phyloP scores from a whole-genome alignment of 2,329 filamentous ascomycete genomes.

The Colletotrichum eleusines region DNA sequence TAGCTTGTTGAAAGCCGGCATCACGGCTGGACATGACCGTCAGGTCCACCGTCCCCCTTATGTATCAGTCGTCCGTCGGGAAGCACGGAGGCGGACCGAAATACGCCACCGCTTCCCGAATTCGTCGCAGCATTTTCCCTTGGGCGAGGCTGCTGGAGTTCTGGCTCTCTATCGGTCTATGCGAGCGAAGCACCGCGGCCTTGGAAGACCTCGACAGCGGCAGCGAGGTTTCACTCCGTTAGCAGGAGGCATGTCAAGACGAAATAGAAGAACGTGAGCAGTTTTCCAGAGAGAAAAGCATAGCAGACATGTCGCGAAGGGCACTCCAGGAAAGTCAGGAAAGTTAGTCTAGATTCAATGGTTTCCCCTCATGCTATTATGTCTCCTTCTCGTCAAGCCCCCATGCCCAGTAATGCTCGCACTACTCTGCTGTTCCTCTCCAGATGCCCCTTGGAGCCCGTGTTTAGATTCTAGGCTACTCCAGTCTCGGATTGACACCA shows the following conservation, averaged over 20 bases:
- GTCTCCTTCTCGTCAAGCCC: neutral
- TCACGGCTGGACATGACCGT: neutral
- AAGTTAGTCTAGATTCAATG: neutral
- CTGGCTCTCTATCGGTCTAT: too few relatives aligned
- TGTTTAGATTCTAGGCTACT: neutral
- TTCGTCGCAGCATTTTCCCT: too few relatives aligned
- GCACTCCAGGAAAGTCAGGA: neutral
- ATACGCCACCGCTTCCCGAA: too few relatives aligned
- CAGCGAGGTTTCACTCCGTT: neutral
- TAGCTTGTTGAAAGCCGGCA: neutral
- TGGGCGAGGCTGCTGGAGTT: too few relatives aligned
- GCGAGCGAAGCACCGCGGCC: too few relatives aligned
- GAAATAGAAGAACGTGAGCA: neutral
- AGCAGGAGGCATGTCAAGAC: neutral
- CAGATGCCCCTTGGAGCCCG: neutral
- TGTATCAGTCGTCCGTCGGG: neutral
- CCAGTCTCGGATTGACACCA: neutral
- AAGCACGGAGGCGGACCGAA: too few relatives aligned
- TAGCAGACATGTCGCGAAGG: neutral
- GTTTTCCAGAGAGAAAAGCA: neutral
- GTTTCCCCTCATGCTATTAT: neutral
- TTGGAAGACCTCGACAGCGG: neutral
- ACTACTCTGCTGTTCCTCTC: neutral
- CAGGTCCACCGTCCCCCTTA: neutral
- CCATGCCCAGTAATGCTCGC: neutral